phyloP scores from a whole-genome alignment of 2,329 filamentous ascomycete genomes.

The Sphaerulina vaccinii region DNA sequence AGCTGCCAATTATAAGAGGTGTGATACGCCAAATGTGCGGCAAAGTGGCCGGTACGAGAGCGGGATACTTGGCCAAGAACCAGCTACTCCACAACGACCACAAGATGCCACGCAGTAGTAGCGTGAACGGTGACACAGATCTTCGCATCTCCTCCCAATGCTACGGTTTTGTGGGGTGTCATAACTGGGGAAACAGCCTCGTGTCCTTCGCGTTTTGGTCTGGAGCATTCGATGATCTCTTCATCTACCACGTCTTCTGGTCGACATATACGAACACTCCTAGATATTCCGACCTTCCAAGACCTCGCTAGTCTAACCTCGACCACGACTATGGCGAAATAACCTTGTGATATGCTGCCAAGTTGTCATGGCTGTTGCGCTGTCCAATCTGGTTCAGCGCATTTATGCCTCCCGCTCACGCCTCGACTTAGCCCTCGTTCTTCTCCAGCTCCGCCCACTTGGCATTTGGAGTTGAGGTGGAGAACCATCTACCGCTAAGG shows the following conservation, averaged over 20 bases:
- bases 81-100: not conserved
- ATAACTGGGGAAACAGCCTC: constrained; percentile 4
- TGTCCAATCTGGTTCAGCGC: constrained; percentile 1
- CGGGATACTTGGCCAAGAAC: not conserved
- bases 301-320: constrained; percentile 11
- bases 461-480: constrained; percentile 10
- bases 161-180: constrained; percentile 8
- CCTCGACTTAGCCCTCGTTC: constrained; percentile 7
- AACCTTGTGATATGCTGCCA: constrained; percentile 12
- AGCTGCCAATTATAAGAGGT: not conserved
- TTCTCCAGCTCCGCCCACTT: constrained; percentile 10
- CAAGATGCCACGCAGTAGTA: not conserved
- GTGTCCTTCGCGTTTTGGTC: constrained; percentile 6
- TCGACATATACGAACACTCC: constrained; percentile 4
- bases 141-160: not conserved
- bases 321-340: constrained; percentile 3
- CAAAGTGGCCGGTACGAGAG: not conserved
- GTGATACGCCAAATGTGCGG: not conserved
- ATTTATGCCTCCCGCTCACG: constrained; percentile 1
- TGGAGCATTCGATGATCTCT: too few species aligned
- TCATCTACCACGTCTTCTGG: not conserved
- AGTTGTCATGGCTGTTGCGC: not conserved
- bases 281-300: constrained; percentile 13
- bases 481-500: not conserved
- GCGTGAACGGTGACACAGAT: not conserved